Base-by-base conservation (phyloP, 1,139 yeast species). In the Nakaseomyces sp. region DNA sequence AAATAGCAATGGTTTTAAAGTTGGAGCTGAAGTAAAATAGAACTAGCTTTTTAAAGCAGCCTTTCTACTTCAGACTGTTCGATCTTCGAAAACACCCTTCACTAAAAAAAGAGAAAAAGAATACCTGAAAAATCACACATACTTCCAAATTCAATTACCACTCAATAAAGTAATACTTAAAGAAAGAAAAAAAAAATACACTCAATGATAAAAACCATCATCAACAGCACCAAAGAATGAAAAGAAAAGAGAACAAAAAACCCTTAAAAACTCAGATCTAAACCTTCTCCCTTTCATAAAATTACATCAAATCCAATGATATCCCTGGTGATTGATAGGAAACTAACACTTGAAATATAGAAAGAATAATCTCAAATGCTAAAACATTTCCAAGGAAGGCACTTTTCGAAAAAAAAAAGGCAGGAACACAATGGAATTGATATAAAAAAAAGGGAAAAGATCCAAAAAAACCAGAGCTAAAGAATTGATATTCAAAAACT, bases 1-100 rank as follows among this genome's bases (percentile, higher is more conserved):
- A 64, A 78, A 79, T 82, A 76, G 88, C 94, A 85, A 85, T 85
- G 95, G 95, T 85, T 78, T 78, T 78, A 77, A 74, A 76, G 80
- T 70, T 75, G 84, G 72, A 35, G 28, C 36, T 32, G 36, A 19
- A 32, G 13, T 32, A 17, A 32, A 32, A 29, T n/a, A 22, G 24
- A 9, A 6, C 6, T 9, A 22, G 9, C 24, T 22, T 22, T 9
- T 22, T 6, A 22, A 3, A 22, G 24, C 24, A 7, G 24, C 24
- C 9, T 18, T 32, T 19, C 16, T 12, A 18, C 20, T 19, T 12
- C 36, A 32, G 36, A 18, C 24, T 32, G 36, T 32, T 18, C 13
- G 4, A 32, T 32, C 24, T 32, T 19, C 24, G 36, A 32, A 32
- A 32, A 32, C 36, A 17, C 18, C 36, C 36, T 24, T 13, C 36